These are phyloP conservation scores for Tetracladium maxilliforme DNA, from an alignment of 2,329 filamentous ascomycete species.

Conservation along the genomic window DNA sequence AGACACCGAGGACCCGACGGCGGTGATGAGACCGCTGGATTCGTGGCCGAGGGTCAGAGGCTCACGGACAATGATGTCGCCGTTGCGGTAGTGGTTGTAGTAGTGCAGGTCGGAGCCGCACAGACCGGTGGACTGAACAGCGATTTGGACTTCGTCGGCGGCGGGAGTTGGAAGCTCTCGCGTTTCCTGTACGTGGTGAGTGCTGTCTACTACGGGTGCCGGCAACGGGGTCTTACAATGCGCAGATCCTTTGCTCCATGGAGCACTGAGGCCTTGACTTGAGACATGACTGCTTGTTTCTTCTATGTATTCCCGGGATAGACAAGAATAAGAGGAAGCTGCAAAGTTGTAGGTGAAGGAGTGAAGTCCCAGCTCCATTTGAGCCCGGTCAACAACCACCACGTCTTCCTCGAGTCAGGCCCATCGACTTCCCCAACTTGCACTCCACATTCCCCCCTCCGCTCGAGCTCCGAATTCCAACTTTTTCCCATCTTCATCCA, in stretches of 20 bases:
- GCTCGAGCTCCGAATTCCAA: no score
- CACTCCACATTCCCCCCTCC: no score
- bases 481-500: no score
- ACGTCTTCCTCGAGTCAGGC: no score
- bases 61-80: constrained; percentile 80
- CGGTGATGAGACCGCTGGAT: constrained; percentile 71
- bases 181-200: constrained; percentile 10
- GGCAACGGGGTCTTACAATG: constrained; percentile 11
- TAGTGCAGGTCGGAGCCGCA: constrained; percentile 97
- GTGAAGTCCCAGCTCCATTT: no score
- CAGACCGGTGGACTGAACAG: constrained; percentile 86
- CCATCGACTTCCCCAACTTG: no score
- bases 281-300: no score
- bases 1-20: constrained; percentile 65
- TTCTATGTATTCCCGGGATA: no score
- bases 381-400: no score
- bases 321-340: no score
- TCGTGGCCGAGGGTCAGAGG: constrained; percentile 92
- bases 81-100: constrained; percentile 90
- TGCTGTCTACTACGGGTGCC: no score
- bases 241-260: constrained; percentile 16
- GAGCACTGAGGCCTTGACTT: constrained; percentile 15
- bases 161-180: constrained; percentile 10
- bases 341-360: no score
- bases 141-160: constrained; percentile 59